Conservation (phyloP, 345 rosid genomes). For the Theobroma cacao region DNA sequence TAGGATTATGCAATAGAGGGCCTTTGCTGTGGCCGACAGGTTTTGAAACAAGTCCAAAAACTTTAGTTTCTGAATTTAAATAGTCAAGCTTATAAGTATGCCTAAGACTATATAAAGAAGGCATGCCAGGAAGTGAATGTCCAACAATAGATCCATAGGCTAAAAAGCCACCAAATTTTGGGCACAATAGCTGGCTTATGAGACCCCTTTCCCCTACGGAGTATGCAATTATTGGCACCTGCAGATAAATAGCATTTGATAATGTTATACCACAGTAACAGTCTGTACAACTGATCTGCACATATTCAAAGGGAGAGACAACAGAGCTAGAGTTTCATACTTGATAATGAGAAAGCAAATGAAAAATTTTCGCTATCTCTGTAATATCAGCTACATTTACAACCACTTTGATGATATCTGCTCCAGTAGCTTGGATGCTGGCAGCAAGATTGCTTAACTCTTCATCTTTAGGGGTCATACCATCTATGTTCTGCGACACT, state of each 20-base stretch:
- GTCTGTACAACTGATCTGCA: background rate
- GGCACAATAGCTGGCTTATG: constrained; percentile 52
- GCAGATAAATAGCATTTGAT: constrained; percentile 1
- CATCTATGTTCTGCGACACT: constrained; percentile 41
- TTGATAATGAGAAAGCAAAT: constrained; percentile 36
- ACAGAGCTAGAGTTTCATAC: constrained; percentile 23
- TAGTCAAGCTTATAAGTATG: constrained; percentile 33
- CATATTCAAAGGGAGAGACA: background rate
- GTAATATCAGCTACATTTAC: constrained; percentile 43
- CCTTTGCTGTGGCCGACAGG: constrained; percentile 70
- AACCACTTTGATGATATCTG: constrained; percentile 45
- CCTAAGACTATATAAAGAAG: constrained; percentile 38
- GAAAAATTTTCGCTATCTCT: constrained; percentile 41
- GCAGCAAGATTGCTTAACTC: constrained; percentile 39
- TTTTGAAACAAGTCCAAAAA: constrained; percentile 59
- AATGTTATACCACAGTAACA: background rate
- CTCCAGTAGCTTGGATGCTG: constrained; percentile 38
- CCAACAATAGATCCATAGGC: constrained; percentile 52
- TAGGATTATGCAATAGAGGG: constrained; percentile 60
- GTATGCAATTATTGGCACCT: constrained; percentile 52
- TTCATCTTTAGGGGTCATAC: constrained; percentile 37
- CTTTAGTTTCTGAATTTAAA: constrained; percentile 40
- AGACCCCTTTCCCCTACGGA: constrained; percentile 60
- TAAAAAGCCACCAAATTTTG: constrained; percentile 49
- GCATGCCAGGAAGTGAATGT: constrained; percentile 41